Base-by-base conservation (phyloP, 106 monocot genomes). In the Acorus calamus region DNA sequence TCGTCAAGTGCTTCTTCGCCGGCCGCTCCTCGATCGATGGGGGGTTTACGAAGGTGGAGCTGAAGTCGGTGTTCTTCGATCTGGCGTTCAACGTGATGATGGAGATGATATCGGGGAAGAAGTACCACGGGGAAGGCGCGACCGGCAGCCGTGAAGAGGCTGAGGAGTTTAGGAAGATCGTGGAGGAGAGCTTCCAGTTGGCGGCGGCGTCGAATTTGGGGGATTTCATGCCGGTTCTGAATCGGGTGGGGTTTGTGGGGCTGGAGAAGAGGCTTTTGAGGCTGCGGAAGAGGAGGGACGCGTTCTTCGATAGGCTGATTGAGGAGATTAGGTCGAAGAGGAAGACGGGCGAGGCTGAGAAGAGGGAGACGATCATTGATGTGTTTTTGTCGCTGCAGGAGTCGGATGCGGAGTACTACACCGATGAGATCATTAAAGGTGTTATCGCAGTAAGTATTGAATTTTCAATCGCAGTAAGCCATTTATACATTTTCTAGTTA, bases 341-440 rank as follows among this genome's bases (percentile, higher is more conserved):
- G 45, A 53, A 53, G 2, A 45, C 0, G 47, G 42, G 4, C 2
- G 14, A 50, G 2, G 49, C 46, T 55, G 12, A 46, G 54, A 49
- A 3, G 62, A 63, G 60, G 63, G 60, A 55, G 70, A 67, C 63
- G n/a, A 47, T 74, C 7, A 53, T 82, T 0, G 79, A 67, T 41
- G 59, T 53, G 2, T 14, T 86, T 57, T 56, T 86, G 2, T 45
- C 12, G 0, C 44, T 82, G 51, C 86, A 86, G 48, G 59, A 69
- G 14, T 4, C 3, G 2, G 57, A 82, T 42, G 79, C 76, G 0
- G 56, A 74, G 8, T 14, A 77, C 55, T 79, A 74, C 56, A 64
- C 70, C 0, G 82, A 86, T 43, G 58, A 71, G 3, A 57, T 70
- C 53, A 79, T 86, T 47, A 82, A 71, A 46, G 63, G 71, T 0